Conservation (phyloP, 345 rosid species). For the Corymbia maculata region DNA sequence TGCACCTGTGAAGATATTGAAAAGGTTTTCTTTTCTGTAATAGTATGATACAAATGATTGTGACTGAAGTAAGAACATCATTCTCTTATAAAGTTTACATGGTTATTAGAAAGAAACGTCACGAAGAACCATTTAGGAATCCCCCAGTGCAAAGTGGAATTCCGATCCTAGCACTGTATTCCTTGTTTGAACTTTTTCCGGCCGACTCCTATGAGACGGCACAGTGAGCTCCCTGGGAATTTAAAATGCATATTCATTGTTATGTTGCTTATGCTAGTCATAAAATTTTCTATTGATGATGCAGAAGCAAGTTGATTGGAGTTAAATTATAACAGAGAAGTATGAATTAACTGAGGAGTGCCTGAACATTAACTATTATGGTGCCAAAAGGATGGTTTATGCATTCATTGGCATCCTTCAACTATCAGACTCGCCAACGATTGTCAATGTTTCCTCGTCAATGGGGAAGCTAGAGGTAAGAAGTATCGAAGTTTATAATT, state of each 20-base stretch:
- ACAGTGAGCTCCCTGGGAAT: neutral
- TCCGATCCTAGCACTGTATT: neutral
- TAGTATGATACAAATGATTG: neutral
- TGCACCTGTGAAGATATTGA: neutral
- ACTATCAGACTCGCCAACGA: slow-evolving; percentile 30
- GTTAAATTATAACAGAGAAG: slow-evolving; percentile 12
- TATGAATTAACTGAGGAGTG: slow-evolving; percentile 25
- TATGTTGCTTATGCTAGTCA: neutral
- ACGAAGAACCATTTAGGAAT: neutral
- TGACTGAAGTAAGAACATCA: neutral
- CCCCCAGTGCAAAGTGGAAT: neutral
- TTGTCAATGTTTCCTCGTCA: slow-evolving; percentile 38
- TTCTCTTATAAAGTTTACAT: neutral
- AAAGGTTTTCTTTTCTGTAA: neutral
- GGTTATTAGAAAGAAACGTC: neutral
- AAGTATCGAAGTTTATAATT: too few species aligned
- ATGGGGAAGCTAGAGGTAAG: slow-evolving; percentile 31
- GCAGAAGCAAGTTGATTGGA: slow-evolving; percentile 6
- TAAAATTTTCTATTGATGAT: neutral
- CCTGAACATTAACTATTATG: slow-evolving; percentile 34
- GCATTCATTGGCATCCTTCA: slow-evolving; percentile 34
- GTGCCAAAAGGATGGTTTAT: slow-evolving; percentile 35
- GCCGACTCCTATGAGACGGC: neutral
- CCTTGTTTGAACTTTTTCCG: neutral
- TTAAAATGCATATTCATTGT: neutral